phyloP scores from a whole-genome alignment of 495 filamentous ascomycete genomes.

The Lophiotrema nucula region DNA sequence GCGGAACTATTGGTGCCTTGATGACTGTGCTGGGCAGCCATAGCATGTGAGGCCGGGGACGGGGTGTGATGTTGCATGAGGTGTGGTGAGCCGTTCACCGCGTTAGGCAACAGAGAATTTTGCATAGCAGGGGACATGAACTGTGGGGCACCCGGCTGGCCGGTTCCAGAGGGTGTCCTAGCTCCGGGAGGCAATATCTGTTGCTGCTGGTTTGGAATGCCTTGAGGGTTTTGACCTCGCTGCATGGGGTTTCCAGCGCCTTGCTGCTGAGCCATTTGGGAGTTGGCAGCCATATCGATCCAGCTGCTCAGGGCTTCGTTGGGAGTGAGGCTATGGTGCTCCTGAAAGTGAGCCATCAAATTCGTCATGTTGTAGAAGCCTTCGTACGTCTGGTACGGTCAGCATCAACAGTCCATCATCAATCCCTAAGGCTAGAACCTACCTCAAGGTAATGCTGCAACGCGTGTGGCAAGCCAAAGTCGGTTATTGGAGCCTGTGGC shows the following conservation, averaged over 20 bases:
- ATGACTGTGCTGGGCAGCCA: constrained; percentile 71
- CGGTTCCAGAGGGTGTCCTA: constrained; percentile 18
- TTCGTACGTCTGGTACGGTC: constrained; percentile 39
- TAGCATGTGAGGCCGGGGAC: constrained; percentile 54
- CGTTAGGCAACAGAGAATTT: constrained; percentile 53
- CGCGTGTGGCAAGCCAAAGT: constrained; percentile 33
- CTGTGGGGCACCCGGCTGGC: constrained; percentile 24
- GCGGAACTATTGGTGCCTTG: constrained; percentile 60
- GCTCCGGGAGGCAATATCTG: constrained; percentile 23
- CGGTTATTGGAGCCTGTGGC: constrained; percentile 30
- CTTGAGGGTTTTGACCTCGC: constrained; percentile 20
- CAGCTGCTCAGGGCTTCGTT: constrained; percentile 37
- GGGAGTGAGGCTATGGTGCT: constrained; percentile 36
- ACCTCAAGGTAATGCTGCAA: constrained; percentile 43
- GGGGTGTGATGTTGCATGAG: constrained; percentile 43
- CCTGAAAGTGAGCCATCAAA: constrained; percentile 40
- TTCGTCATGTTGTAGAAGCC: constrained; percentile 42
- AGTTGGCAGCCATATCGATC: constrained; percentile 22
- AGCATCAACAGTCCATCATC: constrained; percentile 1
- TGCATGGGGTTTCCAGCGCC: constrained; percentile 32
- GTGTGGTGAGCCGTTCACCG: constrained; percentile 54
- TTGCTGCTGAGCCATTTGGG: constrained; percentile 29
- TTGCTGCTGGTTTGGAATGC: constrained; percentile 19
- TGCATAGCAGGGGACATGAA: constrained; percentile 58
- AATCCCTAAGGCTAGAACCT: constrained; percentile 6